Evolutionary conservation across 106 monocot genomes (phyloP).

Genomic region (Cymbidium sinense): DNA sequence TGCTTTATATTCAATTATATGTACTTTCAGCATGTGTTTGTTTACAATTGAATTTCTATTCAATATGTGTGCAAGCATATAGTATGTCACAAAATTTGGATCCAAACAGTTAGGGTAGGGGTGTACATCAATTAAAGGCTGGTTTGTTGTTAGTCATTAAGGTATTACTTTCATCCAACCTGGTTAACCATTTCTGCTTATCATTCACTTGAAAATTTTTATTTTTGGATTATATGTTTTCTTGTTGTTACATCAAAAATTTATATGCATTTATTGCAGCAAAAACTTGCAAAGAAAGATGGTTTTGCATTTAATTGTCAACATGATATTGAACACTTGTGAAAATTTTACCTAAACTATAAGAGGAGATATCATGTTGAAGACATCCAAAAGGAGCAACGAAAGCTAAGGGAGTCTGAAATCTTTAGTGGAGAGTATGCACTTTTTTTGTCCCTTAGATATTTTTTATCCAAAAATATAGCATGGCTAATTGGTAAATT

Average conservation of each 20-base stretch:
- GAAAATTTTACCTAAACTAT: constrained; percentile 70
- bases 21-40: not conserved
- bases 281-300: constrained; percentile 79
- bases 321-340: constrained; percentile 69
- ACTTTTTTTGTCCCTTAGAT: not conserved
- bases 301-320: constrained; percentile 52
- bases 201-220: too few relatives aligned
- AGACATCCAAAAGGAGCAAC: constrained; percentile 69
- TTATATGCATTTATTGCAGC: constrained; percentile 36
- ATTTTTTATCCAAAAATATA: not conserved
- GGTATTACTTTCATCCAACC: constrained; percentile 30
- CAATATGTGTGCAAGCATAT: constrained; percentile 96
- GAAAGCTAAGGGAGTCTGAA: constrained; percentile 65
- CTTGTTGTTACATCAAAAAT: not conserved
- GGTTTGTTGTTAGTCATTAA: constrained; percentile 95
- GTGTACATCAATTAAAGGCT: constrained; percentile 93
- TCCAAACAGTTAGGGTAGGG: constrained; percentile 89
- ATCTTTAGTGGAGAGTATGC: constrained; percentile 73
- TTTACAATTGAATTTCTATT: constrained; percentile 6
- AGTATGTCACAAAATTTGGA: constrained; percentile 89
- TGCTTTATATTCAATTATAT: not conserved
- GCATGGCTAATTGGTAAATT: not conserved
- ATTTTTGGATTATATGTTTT: not conserved
- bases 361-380: constrained; percentile 69
- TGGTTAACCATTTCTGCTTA: too few relatives aligned